Evolutionary conservation across 257 asterid species (phyloP).

Genomic region (Gentiana dahurica): DNA sequence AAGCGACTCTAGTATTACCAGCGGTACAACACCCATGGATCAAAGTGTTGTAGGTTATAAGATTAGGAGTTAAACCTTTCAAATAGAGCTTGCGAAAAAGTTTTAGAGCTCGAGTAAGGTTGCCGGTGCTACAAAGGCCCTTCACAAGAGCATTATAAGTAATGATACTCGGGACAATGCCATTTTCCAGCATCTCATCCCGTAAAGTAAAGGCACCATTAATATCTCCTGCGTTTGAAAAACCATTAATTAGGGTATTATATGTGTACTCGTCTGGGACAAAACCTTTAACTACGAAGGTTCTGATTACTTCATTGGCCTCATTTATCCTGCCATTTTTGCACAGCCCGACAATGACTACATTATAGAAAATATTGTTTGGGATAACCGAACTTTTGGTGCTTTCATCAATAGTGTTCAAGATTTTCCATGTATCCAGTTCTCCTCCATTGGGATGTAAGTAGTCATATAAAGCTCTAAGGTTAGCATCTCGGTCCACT

Average conservation of each 20-base stretch:
- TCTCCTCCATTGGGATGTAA: slow-evolving; percentile 20
- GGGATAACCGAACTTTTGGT: slow-evolving; percentile 30
- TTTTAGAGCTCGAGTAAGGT: slow-evolving; percentile 61
- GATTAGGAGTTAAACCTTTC: slow-evolving; percentile 57
- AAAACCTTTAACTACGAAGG: slow-evolving; percentile 50
- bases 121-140: slow-evolving; percentile 77
- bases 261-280: slow-evolving; percentile 81
- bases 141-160: slow-evolving; percentile 73
- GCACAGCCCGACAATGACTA: slow-evolving; percentile 67
- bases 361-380: slow-evolving; percentile 55
- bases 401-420: slow-evolving; percentile 41
- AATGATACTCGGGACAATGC: slow-evolving; percentile 60
- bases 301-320: slow-evolving; percentile 43
- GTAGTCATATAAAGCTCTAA: slow-evolving; percentile 27
- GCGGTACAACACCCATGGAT: slow-evolving; percentile 53
- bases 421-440: slow-evolving; percentile 34
- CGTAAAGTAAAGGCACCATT: slow-evolving; percentile 75
- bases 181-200: slow-evolving; percentile 72
- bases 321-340: slow-evolving; percentile 61
- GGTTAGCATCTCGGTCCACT: slow-evolving; percentile 38
- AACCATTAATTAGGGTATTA: slow-evolving; percentile 61
- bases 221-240: slow-evolving; percentile 49
- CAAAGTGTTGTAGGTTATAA: slow-evolving; percentile 67
- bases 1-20: slow-evolving; percentile 46
- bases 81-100: slow-evolving; percentile 60